Evolutionary conservation across 208 protist species (phyloP).

Genomic region (Wallacemonas sp.): DNA sequence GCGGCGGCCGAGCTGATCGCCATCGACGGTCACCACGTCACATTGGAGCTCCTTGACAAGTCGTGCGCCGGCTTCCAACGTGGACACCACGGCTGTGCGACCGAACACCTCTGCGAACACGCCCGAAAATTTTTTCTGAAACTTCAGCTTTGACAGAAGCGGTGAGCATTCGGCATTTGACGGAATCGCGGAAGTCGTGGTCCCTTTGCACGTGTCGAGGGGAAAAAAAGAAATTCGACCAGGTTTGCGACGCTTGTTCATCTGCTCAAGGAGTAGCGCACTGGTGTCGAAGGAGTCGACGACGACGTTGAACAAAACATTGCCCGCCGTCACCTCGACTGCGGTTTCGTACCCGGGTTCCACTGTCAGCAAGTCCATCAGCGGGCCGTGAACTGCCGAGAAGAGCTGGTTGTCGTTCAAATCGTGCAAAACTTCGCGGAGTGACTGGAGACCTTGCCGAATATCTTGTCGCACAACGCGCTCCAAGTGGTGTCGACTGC

Average conservation of each 20-base stretch:
- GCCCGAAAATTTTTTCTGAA: slow-evolving; percentile 65
- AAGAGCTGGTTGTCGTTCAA: slow-evolving; percentile 45
- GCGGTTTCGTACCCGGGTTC: slow-evolving; percentile 88
- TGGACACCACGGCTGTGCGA: slow-evolving; percentile 85
- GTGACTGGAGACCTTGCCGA: slow-evolving; percentile 78
- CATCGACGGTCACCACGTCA: slow-evolving; percentile 96
- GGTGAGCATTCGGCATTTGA: slow-evolving; percentile 62
- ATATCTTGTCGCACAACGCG: slow-evolving; percentile 77
- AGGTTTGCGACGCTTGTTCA: slow-evolving; percentile 86
- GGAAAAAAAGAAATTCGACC: slow-evolving; percentile 98
- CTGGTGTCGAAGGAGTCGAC: slow-evolving; percentile 96
- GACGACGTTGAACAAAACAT: slow-evolving; percentile 97
- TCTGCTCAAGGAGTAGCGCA: slow-evolving; percentile 85
- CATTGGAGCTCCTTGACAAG: slow-evolving; percentile 72
- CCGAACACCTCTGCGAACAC: slow-evolving; percentile 95
- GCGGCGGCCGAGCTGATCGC: slow-evolving; percentile 82
- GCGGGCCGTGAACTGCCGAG: slow-evolving; percentile 92
- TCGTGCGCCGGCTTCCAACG: slow-evolving; percentile 80
- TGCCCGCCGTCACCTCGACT: slow-evolving; percentile 95
- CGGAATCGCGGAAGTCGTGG: slow-evolving; percentile 37
- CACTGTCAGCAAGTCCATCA: slow-evolving; percentile 96
- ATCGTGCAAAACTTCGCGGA: slow-evolving; percentile 79
- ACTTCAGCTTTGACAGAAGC: slow-evolving; percentile 82
- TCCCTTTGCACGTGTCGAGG: slow-evolving; percentile 91
- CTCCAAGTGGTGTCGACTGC: slow-evolving; percentile 61